Percentiles rank a stretch among this genome's conserved stretches.
Evolutionary conservation across 2,329 filamentous ascomycete genomes (phyloP).

Genomic region (Biscogniauxia marginata): DNA sequence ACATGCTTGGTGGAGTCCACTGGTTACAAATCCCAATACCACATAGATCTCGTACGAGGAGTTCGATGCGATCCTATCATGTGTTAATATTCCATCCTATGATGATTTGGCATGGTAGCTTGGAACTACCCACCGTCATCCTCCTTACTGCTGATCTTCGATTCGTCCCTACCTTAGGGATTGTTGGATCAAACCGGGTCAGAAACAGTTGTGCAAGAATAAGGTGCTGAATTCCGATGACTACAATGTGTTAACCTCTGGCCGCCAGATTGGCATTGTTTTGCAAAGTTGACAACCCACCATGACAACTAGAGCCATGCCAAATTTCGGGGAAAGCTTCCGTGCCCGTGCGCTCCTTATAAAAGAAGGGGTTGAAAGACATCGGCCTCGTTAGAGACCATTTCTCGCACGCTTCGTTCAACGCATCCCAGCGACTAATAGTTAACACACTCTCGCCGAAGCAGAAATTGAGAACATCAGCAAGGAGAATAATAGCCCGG

Average conservation of each 20-base stretch:
- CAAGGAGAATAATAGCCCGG: slow-evolving; percentile 59
- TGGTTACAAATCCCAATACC: slow-evolving; percentile 59
- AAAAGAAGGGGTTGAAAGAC: slow-evolving; percentile 56
- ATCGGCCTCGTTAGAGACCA: slow-evolving; percentile 48
- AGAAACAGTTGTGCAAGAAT: slow-evolving; percentile 58
- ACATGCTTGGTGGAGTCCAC: slow-evolving; percentile 54
- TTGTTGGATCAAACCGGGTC: slow-evolving; percentile 52
- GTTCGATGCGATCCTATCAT: slow-evolving; percentile 42
- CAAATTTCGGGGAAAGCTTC: slow-evolving; percentile 57
- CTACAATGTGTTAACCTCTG: slow-evolving; percentile 30
- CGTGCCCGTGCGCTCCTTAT: slow-evolving; percentile 35
- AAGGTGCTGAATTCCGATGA: slow-evolving; percentile 60
- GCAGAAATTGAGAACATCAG: slow-evolving; percentile 63
- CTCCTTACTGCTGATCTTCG: slow-evolving; percentile 35
- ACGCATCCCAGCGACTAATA: slow-evolving; percentile 40
- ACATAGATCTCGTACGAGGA: slow-evolving; percentile 52
- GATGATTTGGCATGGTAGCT: neutral
- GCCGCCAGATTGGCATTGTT: neutral
- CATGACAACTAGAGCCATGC: slow-evolving; percentile 55
- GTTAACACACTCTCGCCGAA: slow-evolving; percentile 45
- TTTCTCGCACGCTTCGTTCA: slow-evolving; percentile 44
- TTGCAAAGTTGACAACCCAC: slow-evolving; percentile 30
- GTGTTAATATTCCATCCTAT: slow-evolving; percentile 9
- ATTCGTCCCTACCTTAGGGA: slow-evolving; percentile 47
- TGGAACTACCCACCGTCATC: slow-evolving; percentile 38